Conservation (phyloP, 352 stramenopile species). For the Phytophthora citrophthora region DNA sequence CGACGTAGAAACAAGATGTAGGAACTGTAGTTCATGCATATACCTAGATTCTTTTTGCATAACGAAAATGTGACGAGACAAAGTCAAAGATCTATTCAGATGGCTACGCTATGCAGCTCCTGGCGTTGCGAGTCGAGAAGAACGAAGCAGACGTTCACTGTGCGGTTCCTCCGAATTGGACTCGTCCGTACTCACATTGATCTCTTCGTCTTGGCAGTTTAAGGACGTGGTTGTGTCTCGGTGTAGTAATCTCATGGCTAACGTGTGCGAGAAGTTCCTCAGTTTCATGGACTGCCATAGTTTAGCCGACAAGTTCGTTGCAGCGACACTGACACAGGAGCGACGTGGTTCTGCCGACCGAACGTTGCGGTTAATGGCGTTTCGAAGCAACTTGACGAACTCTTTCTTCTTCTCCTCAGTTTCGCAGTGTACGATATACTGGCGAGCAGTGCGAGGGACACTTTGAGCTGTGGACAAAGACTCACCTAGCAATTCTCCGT, state of each 20-base stretch:
- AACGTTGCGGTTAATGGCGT: constrained; percentile 37
- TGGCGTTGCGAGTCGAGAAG: constrained; percentile 15
- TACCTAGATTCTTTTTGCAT: background rate
- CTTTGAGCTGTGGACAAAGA: constrained; percentile 20
- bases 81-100: constrained; percentile 4
- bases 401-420: constrained; percentile 39
- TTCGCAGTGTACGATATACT: constrained; percentile 57
- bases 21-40: constrained; percentile 33
- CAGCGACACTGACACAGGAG: constrained; percentile 6
- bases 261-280: constrained; percentile 25
- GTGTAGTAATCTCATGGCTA: constrained; percentile 15
- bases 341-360: constrained; percentile 14
- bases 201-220: constrained; percentile 2
- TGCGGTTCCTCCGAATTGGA: constrained; percentile 22
- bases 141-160: constrained; percentile 24
- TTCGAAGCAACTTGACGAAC: constrained; percentile 42
- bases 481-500: background rate
- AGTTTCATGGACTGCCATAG: constrained; percentile 39
- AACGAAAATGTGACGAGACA: constrained; percentile 25
- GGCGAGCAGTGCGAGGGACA: constrained; percentile 39
- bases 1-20: constrained; percentile 30
- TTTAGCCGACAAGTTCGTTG: constrained; percentile 23
- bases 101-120: constrained; percentile 18
- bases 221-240: constrained; percentile 2
- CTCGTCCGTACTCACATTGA: constrained; percentile 24